Base-by-base conservation (phyloP, 257 asterid species). In the Vinca minor region DNA sequence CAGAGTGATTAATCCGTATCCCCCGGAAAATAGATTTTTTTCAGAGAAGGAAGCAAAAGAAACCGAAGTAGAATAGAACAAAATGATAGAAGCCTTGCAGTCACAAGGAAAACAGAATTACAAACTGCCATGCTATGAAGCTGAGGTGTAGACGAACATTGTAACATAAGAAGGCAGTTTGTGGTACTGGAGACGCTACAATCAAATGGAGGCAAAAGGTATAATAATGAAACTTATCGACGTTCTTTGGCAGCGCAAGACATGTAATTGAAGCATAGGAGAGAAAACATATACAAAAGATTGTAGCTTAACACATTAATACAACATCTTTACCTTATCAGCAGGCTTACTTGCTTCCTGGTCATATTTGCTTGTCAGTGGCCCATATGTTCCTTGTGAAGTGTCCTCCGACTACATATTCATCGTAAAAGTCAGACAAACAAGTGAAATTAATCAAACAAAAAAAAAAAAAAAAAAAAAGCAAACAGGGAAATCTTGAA, bases 301-400 rank as follows among this genome's bases (percentile, higher is more conserved):
- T n/a, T n/a, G n/a, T n/a, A n/a, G n/a, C n/a, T n/a, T n/a, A n/a
- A 29, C 35, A 39, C 9, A 23, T 46, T 9, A 38, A 36, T 4
- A 48, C 31, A 38, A 36, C 6, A 1, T 23, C 49, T 59, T 38
- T 75, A 92, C 98, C 93, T 90, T 87, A 26, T 85, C 95, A 59
- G 47, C 62, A 11, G 91, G 89, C 70, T 81, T 90, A 46, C 73
- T 81, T 17, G 84, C 77, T 68, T 79, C 93, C 53, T 79, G 93
- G 48, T 90, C 96, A 68, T 82, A 92, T 42, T 79, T 89, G 77
- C 74, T 74, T 29, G 95, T 2, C 38, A 7, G 82, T 20, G 78
- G 77, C 64, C 82, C 92, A 32, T 49, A 76, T 4, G 87, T 79
- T 81, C 94, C 96, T 61, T 81, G 88, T 39, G 93, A 90, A 70